These are phyloP conservation scores for Prunus mira DNA, from an alignment of 306 rosid species.

Conservation along the genomic window DNA sequence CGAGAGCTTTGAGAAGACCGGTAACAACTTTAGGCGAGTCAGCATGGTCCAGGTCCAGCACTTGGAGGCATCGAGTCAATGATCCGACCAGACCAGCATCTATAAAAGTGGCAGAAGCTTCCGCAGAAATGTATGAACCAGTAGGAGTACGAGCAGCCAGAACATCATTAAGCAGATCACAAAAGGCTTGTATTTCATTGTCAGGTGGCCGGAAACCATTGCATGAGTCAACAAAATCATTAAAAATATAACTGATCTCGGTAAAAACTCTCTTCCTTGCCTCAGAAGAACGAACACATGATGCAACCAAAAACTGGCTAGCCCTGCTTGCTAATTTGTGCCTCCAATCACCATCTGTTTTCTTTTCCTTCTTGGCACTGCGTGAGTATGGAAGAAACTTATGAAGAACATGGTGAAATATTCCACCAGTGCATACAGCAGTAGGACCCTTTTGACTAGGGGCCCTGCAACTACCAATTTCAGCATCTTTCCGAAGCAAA, in stretches of 20 bases:
- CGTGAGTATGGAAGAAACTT: conserved; percentile 68
- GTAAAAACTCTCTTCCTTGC: conserved; percentile 83
- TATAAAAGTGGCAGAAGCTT: conserved; percentile 83
- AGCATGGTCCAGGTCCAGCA: conserved; percentile 83
- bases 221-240: conserved; percentile 69
- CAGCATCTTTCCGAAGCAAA: conserved; percentile 85
- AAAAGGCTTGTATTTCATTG: conserved; percentile 65
- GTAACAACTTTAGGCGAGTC: conserved; percentile 91
- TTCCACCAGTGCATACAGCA: conserved; percentile 58
- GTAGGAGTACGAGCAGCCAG: conserved; percentile 87
- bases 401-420: conserved; percentile 77
- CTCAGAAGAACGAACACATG: conserved; percentile 92
- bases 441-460: conserved; percentile 47
- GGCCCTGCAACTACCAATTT: conserved; percentile 57
- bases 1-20: conserved; percentile 82
- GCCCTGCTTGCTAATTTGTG: conserved; percentile 93
- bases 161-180: conserved; percentile 84
- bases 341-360: conserved; percentile 89
- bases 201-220: conserved; percentile 57
- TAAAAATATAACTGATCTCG: conserved; percentile 63
- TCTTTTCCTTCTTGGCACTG: conserved; percentile 76
- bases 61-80: conserved; percentile 63
- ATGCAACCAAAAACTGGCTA: conserved; percentile 85
- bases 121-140: conserved; percentile 77
- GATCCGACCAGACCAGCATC: conserved; percentile 82